Conservation (phyloP, 2,329 filamentous ascomycete species). For the Claviceps capensis region DNA sequence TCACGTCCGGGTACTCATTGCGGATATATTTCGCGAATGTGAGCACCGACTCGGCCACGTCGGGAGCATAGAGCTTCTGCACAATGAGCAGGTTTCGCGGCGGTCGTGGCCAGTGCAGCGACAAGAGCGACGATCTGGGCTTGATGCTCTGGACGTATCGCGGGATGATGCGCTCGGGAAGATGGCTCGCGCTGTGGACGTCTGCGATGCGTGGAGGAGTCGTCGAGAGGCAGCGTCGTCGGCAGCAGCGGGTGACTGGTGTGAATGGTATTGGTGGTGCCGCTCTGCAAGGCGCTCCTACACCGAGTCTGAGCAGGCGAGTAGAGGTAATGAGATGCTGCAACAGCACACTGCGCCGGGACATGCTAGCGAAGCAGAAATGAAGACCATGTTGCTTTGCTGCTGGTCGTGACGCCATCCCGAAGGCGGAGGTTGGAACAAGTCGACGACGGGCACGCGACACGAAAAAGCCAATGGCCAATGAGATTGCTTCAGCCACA, state of each 20-base stretch:
- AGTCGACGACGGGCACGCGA: not conserved
- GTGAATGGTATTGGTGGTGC: not conserved
- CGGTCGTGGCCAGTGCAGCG: slow-evolving; percentile 39
- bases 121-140: slow-evolving; percentile 38
- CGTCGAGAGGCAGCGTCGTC: slow-evolving; percentile 32
- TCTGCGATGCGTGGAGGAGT: slow-evolving; percentile 25
- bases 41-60: slow-evolving; percentile 38
- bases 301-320: not conserved
- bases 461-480: not conserved
- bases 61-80: slow-evolving; percentile 42
- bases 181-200: slow-evolving; percentile 18
- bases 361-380: slow-evolving; percentile 9
- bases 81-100: slow-evolving; percentile 44
- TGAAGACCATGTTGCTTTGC: not conserved
- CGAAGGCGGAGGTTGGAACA: not conserved
- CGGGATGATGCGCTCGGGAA: slow-evolving; percentile 21
- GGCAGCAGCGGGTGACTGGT: not conserved
- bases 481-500: not conserved
- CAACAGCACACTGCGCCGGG: slow-evolving; percentile 1
- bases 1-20: slow-evolving; percentile 64
- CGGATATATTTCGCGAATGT: slow-evolving; percentile 58
- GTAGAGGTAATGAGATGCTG: slow-evolving; percentile 1
- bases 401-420: too few relatives aligned
- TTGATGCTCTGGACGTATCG: slow-evolving; percentile 27
- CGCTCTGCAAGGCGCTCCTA: not conserved